Percentiles rank a stretch among this genome's conserved stretches.
phyloP scores from a whole-genome alignment of 2,329 filamentous ascomycete genomes.

The Podosphaera leucotricha region DNA sequence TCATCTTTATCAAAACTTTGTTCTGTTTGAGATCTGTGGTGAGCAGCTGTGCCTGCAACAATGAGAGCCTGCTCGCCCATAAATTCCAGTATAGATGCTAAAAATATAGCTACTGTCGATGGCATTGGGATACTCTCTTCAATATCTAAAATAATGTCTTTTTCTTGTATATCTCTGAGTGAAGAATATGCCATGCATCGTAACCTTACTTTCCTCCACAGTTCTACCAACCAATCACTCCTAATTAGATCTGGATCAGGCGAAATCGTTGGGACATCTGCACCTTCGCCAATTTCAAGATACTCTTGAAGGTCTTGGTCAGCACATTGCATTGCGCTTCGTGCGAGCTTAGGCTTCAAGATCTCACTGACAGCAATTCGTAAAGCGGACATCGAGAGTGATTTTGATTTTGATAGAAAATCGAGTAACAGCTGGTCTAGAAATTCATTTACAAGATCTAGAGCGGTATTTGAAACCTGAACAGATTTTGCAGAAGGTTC shows the following conservation, averaged over 20 bases:
- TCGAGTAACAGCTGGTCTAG: constrained; percentile 84
- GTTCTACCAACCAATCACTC: constrained; percentile 36
- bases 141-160: constrained; percentile 70
- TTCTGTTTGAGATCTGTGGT: constrained; percentile 36
- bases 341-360: constrained; percentile 70
- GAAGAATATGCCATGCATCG: constrained; percentile 98
- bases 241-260: constrained; percentile 40
- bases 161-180: constrained; percentile 88
- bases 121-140: constrained; percentile 44
- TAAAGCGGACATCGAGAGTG: constrained; percentile 50
- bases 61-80: constrained; percentile 78
- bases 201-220: constrained; percentile 82
- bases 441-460: constrained; percentile 70
- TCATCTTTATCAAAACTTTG: constrained; percentile 27
- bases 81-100: constrained; percentile 85
- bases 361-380: constrained; percentile 69
- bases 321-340: constrained; percentile 58
- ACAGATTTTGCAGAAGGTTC: constrained; percentile 44
- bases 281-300: constrained; percentile 54
- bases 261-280: constrained; percentile 32
- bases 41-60: constrained; percentile 69
- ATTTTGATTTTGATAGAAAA: constrained; percentile 58
- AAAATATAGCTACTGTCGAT: constrained; percentile 79
- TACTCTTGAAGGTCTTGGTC: constrained; percentile 79
- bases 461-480: constrained; percentile 45